phyloP scores from a whole-genome alignment of 2,329 filamentous ascomycete genomes.

The Chrysoporthe deuterocubensis region DNA sequence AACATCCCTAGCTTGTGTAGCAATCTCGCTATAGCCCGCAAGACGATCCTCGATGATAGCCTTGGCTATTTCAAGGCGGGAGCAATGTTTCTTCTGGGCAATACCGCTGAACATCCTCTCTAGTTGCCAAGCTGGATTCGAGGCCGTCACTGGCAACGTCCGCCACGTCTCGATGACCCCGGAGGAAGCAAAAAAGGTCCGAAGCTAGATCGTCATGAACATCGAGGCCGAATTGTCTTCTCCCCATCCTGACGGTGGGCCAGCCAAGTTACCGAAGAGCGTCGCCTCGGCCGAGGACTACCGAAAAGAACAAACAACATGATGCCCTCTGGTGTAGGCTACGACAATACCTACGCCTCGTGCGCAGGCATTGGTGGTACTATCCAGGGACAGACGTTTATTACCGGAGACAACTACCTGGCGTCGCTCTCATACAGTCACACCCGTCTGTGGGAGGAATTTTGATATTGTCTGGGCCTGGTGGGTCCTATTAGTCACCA shows the following conservation, averaged over 20 bases:
- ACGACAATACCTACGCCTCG: slow-evolving; percentile 7
- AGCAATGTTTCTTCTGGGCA: slow-evolving; percentile 73
- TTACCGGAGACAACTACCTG: slow-evolving; percentile 13
- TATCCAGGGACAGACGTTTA: slow-evolving; percentile 6
- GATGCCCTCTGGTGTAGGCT: slow-evolving; percentile 15
- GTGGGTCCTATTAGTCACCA: slow-evolving; percentile 62
- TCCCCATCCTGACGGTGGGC: slow-evolving; percentile 64
- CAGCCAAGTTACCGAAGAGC: slow-evolving; percentile 52
- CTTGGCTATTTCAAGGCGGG: slow-evolving; percentile 73
- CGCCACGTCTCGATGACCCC: slow-evolving; percentile 55
- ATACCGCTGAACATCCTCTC: slow-evolving; percentile 72
- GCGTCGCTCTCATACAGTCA: neutral
- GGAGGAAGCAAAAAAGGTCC: slow-evolving; percentile 44
- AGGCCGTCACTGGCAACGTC: slow-evolving; percentile 61
- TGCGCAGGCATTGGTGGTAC: slow-evolving; percentile 10
- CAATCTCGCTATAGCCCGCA: slow-evolving; percentile 59
- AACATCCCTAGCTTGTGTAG: slow-evolving; percentile 56
- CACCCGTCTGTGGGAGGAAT: slow-evolving; percentile 59
- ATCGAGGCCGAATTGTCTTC: slow-evolving; percentile 58
- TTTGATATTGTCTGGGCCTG: slow-evolving; percentile 66
- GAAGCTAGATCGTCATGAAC: slow-evolving; percentile 49
- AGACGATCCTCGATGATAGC: slow-evolving; percentile 67
- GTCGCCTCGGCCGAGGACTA: slow-evolving; percentile 41
- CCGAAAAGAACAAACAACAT: slow-evolving; percentile 37
- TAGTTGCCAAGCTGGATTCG: slow-evolving; percentile 65